Conservation (phyloP, 2,329 filamentous ascomycete species). For the Tolypocladium album region DNA sequence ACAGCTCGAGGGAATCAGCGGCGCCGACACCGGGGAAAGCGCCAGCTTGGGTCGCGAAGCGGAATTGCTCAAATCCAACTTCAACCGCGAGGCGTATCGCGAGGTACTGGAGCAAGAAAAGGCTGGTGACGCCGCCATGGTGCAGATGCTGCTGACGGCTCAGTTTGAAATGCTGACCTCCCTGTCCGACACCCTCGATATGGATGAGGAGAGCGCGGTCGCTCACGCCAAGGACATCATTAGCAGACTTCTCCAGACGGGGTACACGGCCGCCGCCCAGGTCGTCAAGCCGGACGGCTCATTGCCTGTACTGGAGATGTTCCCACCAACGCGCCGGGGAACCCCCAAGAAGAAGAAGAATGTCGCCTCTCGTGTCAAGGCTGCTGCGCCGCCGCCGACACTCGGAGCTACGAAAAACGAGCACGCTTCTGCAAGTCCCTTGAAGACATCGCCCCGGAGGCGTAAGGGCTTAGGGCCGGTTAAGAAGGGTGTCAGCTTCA, state of each 20-base stretch:
- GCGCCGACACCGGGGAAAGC: constrained; percentile 47
- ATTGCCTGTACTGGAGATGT: constrained; percentile 48
- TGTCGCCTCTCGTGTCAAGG: constrained; percentile 27
- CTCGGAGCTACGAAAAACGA: constrained; percentile 24
- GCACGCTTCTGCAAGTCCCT: constrained; percentile 33
- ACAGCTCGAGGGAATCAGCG: constrained; percentile 54
- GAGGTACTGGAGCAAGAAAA: constrained; percentile 79
- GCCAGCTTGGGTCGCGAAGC: constrained; percentile 69
- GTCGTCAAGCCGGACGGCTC: constrained; percentile 83
- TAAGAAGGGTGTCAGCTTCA: constrained; percentile 68
- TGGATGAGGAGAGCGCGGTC: constrained; percentile 77
- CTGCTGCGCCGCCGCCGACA: constrained; percentile 31
- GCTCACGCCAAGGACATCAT: constrained; percentile 69
- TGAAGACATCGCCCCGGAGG: constrained; percentile 71
- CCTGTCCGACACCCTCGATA: constrained; percentile 67
- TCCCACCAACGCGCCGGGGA: constrained; percentile 59
- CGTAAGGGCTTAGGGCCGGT: constrained; percentile 51
- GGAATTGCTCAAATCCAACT: constrained; percentile 74
- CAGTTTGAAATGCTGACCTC: constrained; percentile 88
- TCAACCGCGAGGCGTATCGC: constrained; percentile 66
- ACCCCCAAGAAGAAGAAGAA: constrained; percentile 67
- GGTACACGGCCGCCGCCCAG: constrained; percentile 64
- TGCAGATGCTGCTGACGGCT: constrained; percentile 76
- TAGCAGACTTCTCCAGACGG: constrained; percentile 64
- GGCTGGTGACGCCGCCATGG: constrained; percentile 61